A percentile compares a stretch with the other conserved stretches of the same genome.
These are phyloP conservation scores for Pseudogymnoascus sp. DNA, from an alignment of 2,329 filamentous ascomycete species.

Conservation along the genomic window DNA sequence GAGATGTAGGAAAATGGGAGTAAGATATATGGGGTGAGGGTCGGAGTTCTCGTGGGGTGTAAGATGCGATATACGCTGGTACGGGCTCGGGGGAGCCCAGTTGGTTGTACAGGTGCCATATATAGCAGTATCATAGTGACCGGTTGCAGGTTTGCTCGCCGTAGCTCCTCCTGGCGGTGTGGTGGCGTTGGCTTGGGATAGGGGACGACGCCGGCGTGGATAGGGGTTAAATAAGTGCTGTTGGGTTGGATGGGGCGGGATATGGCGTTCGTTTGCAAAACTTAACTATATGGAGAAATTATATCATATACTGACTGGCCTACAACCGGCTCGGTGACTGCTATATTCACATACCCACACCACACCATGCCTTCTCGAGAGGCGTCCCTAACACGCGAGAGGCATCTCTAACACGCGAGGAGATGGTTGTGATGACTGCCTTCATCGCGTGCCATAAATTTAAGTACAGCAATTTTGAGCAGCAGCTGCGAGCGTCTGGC, in stretches of 20 bases:
- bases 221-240: neutral
- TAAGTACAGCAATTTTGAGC: too few species aligned
- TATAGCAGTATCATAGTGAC: conserved; percentile 1
- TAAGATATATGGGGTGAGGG: neutral
- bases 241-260: neutral
- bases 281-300: neutral
- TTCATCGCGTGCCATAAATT: too few species aligned
- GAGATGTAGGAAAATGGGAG: neutral
- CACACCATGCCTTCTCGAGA: too few species aligned
- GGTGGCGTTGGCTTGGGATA: conserved; percentile 5
- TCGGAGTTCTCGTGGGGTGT: neutral
- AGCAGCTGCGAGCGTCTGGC: neutral
- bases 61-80: conserved; percentile 6
- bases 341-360: too few species aligned
- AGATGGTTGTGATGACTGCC: too few species aligned
- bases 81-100: neutral
- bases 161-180: conserved; percentile 1
- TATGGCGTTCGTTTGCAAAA: conserved; percentile 6
- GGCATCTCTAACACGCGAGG: too few species aligned
- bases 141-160: conserved; percentile 1
- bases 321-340: too few species aligned
- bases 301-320: neutral
- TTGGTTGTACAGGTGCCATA: neutral
- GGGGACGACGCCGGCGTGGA: neutral
- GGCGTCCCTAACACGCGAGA: too few species aligned